Evolutionary conservation across 306 rosid genomes (phyloP).

Genomic region (Trichosanthes truncata): DNA sequence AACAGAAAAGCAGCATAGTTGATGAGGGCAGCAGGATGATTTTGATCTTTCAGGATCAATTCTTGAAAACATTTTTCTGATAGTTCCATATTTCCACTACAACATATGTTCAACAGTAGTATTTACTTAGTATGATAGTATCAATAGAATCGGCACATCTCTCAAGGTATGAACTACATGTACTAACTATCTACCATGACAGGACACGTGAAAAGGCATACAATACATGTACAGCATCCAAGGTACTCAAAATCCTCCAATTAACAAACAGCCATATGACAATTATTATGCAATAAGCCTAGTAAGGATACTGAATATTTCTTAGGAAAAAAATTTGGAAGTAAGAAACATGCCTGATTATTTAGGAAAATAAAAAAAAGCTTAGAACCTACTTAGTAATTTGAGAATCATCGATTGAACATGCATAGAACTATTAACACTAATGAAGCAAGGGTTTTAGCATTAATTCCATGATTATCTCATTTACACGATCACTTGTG

Average conservation of each 20-base stretch:
- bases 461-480: neutral
- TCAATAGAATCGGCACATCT: neutral
- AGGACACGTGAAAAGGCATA: neutral
- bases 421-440: too few species aligned
- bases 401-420: neutral
- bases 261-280: neutral
- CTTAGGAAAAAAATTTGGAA: neutral
- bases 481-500: neutral
- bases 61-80: slow-evolving; percentile 79
- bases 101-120: slow-evolving; percentile 15
- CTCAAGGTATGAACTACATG: slow-evolving; percentile 1
- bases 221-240: neutral
- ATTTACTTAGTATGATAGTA: neutral
- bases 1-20: slow-evolving; percentile 77
- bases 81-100: slow-evolving; percentile 81
- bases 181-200: neutral
- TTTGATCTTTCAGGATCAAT: slow-evolving; percentile 83
- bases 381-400: neutral
- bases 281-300: neutral
- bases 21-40: slow-evolving; percentile 85
- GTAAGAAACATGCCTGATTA: neutral
- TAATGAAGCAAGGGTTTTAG: neutral
- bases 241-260: neutral
- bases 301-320: neutral
- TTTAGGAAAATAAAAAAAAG: neutral